A percentile compares a stretch with the other conserved stretches of the same genome.
phyloP scores from a whole-genome alignment of 805 yeast species.

The Kodamaea kakaduensis region DNA sequence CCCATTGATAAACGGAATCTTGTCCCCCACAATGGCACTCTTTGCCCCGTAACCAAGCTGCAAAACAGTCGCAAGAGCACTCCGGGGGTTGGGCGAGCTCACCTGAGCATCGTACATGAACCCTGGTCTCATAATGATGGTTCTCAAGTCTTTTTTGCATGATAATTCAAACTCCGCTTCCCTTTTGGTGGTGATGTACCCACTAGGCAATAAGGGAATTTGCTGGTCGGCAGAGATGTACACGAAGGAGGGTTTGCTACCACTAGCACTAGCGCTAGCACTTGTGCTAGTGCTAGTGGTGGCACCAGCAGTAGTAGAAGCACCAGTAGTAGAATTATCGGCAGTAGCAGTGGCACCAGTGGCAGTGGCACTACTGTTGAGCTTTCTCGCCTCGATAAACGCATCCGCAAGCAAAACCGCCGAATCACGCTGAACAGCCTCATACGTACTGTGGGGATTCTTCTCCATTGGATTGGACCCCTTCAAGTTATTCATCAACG shows the following conservation, averaged over 20 bases:
- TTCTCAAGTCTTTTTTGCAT: slow-evolving; percentile 45
- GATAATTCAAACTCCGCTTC: slow-evolving; percentile 64
- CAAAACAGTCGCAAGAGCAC: slow-evolving; percentile 40
- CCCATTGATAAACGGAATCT: slow-evolving; percentile 38
- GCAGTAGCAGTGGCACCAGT: too few species aligned
- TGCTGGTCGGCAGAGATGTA: slow-evolving; percentile 79
- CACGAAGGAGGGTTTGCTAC: slow-evolving; percentile 41
- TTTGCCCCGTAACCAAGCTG: slow-evolving; percentile 44
- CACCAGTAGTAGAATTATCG: too few species aligned
- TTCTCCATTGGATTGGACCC: slow-evolving; percentile 64
- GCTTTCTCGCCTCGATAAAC: slow-evolving; percentile 33
- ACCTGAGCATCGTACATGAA: slow-evolving; percentile 64
- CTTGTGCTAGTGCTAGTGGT: too few species aligned
- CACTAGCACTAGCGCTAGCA: background rate
- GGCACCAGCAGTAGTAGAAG: too few species aligned
- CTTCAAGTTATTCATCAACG: slow-evolving; percentile 29
- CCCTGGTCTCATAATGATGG: slow-evolving; percentile 75
- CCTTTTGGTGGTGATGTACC: slow-evolving; percentile 72
- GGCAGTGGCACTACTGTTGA: slow-evolving; percentile 10
- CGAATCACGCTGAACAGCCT: slow-evolving; percentile 63
- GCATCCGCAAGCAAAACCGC: slow-evolving; percentile 63
- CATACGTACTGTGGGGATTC: slow-evolving; percentile 46
- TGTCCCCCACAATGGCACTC: slow-evolving; percentile 35
- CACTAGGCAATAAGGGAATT: slow-evolving; percentile 62
- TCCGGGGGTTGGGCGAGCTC: slow-evolving; percentile 26